Base-by-base conservation (phyloP, 257 asterid species). In the Eustoma russellianum region DNA sequence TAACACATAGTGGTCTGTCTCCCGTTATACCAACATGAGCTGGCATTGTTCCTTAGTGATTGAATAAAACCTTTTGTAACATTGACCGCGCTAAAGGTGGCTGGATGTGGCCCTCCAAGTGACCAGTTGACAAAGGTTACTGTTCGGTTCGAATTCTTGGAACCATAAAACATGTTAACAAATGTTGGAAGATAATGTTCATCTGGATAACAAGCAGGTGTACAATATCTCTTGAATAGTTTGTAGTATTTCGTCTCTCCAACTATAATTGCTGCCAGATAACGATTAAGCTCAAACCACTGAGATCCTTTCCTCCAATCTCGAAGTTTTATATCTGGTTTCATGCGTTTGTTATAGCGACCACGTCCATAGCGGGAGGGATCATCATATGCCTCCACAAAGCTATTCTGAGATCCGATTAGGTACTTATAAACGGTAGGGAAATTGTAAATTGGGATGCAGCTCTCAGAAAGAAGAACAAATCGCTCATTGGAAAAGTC, bases 271-370 rank as follows among this genome's bases (percentile, higher is more conserved):
- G 87, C 46, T 7, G 99, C 99, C 50, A 92, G 49, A 30, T 62
- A 38, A 0, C 98, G 94, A 13, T 80, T 83, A 66, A 88, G 73
- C 75, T 92, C 99, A 10, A 92, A 88, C 99, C 99, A 92, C 14
- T 88, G 94, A 1, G 99, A 92, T 12, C 99, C 99, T 80, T 92
- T 92, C 53, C 94, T 74, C 99, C 99, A 92, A 13, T 92, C 93
- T 30, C 69, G 44, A 40, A 80, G 91, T n/a, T 19, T 65, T 52
- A 92, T 70, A 49, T 81, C 59, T 5, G 99, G 97, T 33, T 35
- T 41, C 97, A 92, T 92, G 55, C 80, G 67, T 13, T 81, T 81
- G 72, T 66, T 92, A 79, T 88, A 88, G 43, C 97, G 94, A 8
- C 99, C 99, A 2, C 94, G 90, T 6, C 99, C 99, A 15, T 80